Evolutionary conservation across 768 basidiomycete genomes (phyloP), one percentile per base, ranked within the genome.

Genomic region (Candolleomyces efflorescens): DNA sequence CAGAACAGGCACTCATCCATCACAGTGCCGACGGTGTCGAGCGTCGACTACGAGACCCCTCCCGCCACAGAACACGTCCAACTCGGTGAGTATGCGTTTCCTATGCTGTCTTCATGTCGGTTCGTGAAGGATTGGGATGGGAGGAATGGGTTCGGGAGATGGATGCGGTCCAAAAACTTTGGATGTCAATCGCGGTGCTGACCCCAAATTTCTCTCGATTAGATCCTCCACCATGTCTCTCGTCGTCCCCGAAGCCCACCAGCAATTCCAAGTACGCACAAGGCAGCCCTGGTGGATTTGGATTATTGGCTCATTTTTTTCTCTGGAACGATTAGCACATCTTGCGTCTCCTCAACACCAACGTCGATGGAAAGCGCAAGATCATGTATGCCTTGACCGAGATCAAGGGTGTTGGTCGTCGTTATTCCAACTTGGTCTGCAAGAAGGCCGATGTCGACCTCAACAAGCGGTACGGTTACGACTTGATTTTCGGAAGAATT

Each of bases 401-500:
- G 82, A 99, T 99, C 84, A 98, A 98, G 84, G 97, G 97, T 86
- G 97, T 99, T 60, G 97, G 97, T 68, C 89, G 97, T 63, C 90
- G 97, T 54, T 99, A 98, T 79, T 88, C 97, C 71, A 98, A 98
- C 79, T 78, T 98, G 68, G 96, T 98, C 66, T 98, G 97, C 87
- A 98, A 98, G 80, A 99, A 99, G 82, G 97, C 97, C 61, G 97
- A 98, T 79, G 93, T 99, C 43, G 96, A 98, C 71, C 85, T 99
- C 60, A 93, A 84, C 82, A 99, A 99, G 80, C 92, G 97, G 97
- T 98, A 68, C 60, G 89, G 2, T 10, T 43, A 7, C 20, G 26
- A 20, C 17, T 17, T 54, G 36, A 3, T 3, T n/a, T 18, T 23
- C 17, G 10, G n/a, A 27, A 15, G 17, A 44, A 38, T 13, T 37